phyloP scores from a whole-genome alignment of 2,329 filamentous ascomycete species.

The Colletotrichum sublineola region DNA sequence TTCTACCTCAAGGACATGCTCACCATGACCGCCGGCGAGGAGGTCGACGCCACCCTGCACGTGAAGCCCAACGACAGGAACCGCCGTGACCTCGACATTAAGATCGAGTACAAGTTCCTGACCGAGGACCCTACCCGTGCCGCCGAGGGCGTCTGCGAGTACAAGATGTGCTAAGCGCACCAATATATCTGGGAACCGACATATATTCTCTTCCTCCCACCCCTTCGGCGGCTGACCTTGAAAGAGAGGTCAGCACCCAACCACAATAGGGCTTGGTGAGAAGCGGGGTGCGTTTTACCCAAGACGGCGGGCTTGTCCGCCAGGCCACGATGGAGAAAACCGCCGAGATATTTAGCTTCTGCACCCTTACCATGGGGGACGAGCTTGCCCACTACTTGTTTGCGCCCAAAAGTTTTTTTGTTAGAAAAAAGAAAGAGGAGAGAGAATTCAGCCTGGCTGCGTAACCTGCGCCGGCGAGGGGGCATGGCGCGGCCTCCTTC shows the following conservation, averaged over 20 bases:
- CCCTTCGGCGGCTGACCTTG: neutral
- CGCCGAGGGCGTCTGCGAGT: conserved; percentile 78
- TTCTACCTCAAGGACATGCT: conserved; percentile 96
- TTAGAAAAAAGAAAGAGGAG: neutral
- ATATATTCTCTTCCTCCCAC: conserved; percentile 1
- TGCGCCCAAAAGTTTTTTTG: conserved; percentile 28
- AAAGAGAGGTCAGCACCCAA: neutral
- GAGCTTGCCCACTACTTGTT: conserved; percentile 6
- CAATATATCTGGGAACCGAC: neutral
- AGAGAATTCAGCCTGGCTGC: conserved; percentile 42
- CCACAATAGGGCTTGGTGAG: conserved; percentile 14
- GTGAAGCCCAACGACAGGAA: conserved; percentile 96
- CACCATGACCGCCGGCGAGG: conserved; percentile 90
- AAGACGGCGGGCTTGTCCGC: neutral
- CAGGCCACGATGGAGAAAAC: neutral
- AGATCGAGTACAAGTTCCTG: conserved; percentile 84
- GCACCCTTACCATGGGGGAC: neutral
- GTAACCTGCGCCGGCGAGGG: conserved; percentile 44
- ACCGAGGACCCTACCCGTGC: conserved; percentile 79
- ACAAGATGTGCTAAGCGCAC: conserved; percentile 77
- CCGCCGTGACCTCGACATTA: conserved; percentile 93
- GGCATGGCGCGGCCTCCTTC: conserved; percentile 40
- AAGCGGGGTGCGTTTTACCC: conserved; percentile 2
- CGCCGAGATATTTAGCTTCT: conserved; percentile 4
- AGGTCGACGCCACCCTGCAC: conserved; percentile 77